Evolutionary conservation across 495 filamentous ascomycete species (phyloP), one percentile per base, ranked within the genome.

Genomic region (Aspergillus taichungensis): DNA sequence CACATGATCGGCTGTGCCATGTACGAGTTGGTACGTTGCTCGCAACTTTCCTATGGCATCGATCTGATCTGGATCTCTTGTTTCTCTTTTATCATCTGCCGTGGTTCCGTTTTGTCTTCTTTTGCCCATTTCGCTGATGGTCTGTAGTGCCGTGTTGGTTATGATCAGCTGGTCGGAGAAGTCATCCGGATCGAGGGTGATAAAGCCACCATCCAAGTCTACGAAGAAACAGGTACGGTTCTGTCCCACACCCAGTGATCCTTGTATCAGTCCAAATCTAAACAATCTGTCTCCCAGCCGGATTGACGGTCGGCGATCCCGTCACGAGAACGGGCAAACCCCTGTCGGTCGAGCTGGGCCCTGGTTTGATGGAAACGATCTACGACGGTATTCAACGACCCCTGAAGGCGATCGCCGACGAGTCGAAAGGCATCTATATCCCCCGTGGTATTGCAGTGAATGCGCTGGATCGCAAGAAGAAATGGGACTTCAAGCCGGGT

Each of bases 371-470:
- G 80, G 90, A 97, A 72, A 98, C 94, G 42, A 98, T 98, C 62
- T 98, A 98, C 72, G 94, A 99, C 62, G 92, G 92, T 62, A 97
- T 99, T 55, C 92, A 99, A 64, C 85, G 92, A 49, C 92, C 92
- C 45, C 80, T 99, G 52, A 83, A 81, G 60, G 79, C 77, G 45
- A 99, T 99, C 57, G 74, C 84, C 45, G 72, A 82, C 37, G 65
- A 80, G 40, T 81, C 86, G 10, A 68, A 85, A 49, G 83, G 87
- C 61, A 98, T 98, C 63, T 97, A 97, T 58, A 99, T 99, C 51
- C 92, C 92, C 49, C 86, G 94, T 54, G 92, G 92, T 63, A 91
- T 97, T 57, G 61, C 81, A n/a, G 83, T 86, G 27, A 90, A 94
- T 13, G 83, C 88, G 12, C 75, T 99, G 55, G 83, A 91, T 68